Conservation (phyloP, 495 filamentous ascomycete genomes). For the Thermothielavioides terrestris region DNA sequence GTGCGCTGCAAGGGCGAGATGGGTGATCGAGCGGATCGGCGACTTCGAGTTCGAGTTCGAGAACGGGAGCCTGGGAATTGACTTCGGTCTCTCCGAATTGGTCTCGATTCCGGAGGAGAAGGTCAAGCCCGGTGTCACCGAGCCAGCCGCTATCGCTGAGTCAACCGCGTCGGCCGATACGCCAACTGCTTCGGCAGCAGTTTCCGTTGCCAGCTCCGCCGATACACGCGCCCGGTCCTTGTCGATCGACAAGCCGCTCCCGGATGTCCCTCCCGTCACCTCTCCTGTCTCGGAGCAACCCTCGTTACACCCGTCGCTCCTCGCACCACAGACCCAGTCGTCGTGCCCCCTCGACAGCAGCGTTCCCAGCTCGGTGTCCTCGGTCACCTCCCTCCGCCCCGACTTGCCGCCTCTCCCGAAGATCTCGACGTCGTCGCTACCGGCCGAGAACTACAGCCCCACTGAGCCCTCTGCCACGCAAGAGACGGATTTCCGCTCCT, state of each 20-base stretch:
- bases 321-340: conserved; percentile 33
- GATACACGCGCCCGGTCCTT: conserved; percentile 24
- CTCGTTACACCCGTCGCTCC: conserved; percentile 24
- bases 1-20: conserved; percentile 75
- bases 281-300: conserved; percentile 18
- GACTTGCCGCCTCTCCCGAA: conserved; percentile 38
- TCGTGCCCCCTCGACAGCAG: conserved; percentile 27
- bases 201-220: conserved; percentile 20
- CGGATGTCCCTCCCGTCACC: conserved; percentile 30
- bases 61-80: conserved; percentile 37
- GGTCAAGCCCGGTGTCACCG: conserved; percentile 9
- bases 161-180: conserved; percentile 29
- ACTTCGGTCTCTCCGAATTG: conserved; percentile 38
- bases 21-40: conserved; percentile 81
- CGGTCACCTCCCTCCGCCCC: conserved; percentile 35
- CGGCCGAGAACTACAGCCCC: conserved; percentile 40
- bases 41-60: conserved; percentile 78
- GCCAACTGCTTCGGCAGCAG: conserved; percentile 19
- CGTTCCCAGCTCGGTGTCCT: conserved; percentile 28
- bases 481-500: conserved; percentile 41
- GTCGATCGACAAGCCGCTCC: conserved; percentile 37
- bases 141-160: conserved; percentile 32
- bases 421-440: conserved; percentile 38
- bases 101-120: conserved; percentile 22
- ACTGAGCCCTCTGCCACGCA: conserved; percentile 32